Conservation (phyloP, 75 land plant species). For the Picea glauca region DNA sequence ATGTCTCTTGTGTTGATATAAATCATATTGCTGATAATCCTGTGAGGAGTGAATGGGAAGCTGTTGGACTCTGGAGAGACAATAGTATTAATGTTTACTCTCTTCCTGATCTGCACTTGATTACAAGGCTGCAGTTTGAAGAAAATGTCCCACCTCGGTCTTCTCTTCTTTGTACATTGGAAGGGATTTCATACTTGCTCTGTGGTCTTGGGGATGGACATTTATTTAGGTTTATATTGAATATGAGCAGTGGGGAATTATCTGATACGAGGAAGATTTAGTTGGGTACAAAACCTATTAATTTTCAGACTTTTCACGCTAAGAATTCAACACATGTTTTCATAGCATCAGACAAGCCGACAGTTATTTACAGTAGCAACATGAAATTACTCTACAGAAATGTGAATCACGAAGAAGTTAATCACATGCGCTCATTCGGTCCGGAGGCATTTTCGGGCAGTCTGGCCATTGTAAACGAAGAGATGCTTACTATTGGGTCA, state of each 20-base stretch:
- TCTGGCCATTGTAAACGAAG: too few species aligned
- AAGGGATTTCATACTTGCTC: slow-evolving; percentile 90
- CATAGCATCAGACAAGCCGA: slow-evolving; percentile 98
- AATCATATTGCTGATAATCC: too few species aligned
- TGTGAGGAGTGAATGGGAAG: too few species aligned
- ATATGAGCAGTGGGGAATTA: too few species aligned
- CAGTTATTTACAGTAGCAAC: slow-evolving; percentile 98
- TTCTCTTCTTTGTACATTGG: slow-evolving; percentile 36
- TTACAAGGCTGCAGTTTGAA: too few species aligned
- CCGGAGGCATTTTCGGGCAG: slow-evolving; percentile 48
- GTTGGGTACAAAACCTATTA: slow-evolving; percentile 97
- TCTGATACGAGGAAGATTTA: slow-evolving; percentile 22
- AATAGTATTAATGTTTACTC: too few species aligned
- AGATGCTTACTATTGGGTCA: too few species aligned
- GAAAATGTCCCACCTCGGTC: too few species aligned
- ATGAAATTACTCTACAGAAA: slow-evolving; percentile 58
- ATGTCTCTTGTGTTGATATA: too few species aligned
- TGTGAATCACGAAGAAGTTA: slow-evolving; percentile 49
- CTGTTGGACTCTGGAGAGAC: too few species aligned
- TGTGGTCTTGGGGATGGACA: slow-evolving; percentile 99
- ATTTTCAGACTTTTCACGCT: slow-evolving; percentile 87
- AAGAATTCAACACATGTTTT: slow-evolving; percentile 97
- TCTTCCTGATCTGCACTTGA: too few species aligned
- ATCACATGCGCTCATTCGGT: slow-evolving; percentile 59
- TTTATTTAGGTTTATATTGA: too few species aligned